Evolutionary conservation across 1,284 basidiomycete species (phyloP).

Genomic region (Irpex sp.): DNA sequence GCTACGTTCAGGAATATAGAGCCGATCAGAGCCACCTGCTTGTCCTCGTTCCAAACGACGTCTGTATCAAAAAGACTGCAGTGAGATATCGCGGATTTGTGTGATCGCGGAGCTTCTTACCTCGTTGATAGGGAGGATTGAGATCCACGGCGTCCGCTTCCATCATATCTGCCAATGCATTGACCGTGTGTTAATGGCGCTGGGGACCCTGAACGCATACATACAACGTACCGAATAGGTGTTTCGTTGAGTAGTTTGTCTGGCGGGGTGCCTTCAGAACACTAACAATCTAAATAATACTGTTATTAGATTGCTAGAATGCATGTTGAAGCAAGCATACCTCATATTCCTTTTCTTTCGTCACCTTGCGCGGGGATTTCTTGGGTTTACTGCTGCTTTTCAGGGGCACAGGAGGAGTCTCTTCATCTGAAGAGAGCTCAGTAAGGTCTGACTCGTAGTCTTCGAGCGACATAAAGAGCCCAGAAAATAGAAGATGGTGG

Average conservation of each 20-base stretch:
- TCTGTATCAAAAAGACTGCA: slow-evolving; percentile 26
- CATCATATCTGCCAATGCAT: slow-evolving; percentile 38
- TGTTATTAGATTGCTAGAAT: not conserved
- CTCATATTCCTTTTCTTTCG: slow-evolving; percentile 33
- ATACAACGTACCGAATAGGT: slow-evolving; percentile 38
- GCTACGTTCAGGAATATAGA: slow-evolving; percentile 41
- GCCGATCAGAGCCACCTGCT: slow-evolving; percentile 37
- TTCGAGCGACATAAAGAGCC: slow-evolving; percentile 20
- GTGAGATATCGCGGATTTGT: not conserved
- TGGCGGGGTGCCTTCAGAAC: slow-evolving; percentile 39
- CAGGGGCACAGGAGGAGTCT: slow-evolving; percentile 23
- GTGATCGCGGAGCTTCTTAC: slow-evolving; percentile 23
- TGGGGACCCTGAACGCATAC: not conserved
- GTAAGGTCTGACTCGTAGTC: slow-evolving; percentile 41
- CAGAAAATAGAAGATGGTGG: slow-evolving; percentile 1
- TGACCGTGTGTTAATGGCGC: not conserved
- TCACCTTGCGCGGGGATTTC: slow-evolving; percentile 13
- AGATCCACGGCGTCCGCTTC: slow-evolving; percentile 41
- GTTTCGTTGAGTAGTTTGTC: slow-evolving; percentile 39
- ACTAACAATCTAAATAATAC: slow-evolving; percentile 6
- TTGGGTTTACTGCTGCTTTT: slow-evolving; percentile 16
- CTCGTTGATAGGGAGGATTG: slow-evolving; percentile 52
- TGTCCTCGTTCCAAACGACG: slow-evolving; percentile 51
- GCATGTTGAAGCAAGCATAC: slow-evolving; percentile 12
- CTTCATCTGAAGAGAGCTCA: slow-evolving; percentile 34